A percentile compares a stretch with the other conserved stretches of the same genome.
phyloP scores from a whole-genome alignment of 1,284 basidiomycete genomes.

The Irpex sp. region DNA sequence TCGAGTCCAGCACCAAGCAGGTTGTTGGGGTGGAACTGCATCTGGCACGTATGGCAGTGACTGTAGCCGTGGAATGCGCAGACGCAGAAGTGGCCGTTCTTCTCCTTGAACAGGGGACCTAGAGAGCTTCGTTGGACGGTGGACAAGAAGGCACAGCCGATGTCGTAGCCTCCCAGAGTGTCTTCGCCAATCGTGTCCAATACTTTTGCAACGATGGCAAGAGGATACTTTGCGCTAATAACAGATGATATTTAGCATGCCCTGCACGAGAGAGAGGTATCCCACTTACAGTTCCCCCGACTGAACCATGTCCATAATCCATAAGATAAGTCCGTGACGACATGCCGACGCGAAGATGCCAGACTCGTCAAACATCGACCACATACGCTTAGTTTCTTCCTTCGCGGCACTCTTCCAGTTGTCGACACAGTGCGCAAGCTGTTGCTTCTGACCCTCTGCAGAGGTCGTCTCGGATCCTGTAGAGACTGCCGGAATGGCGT shows the following conservation, averaged over 20 bases:
- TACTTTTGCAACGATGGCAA: slow-evolving; percentile 22
- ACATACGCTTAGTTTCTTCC: slow-evolving; percentile 27
- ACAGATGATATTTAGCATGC: slow-evolving; percentile 11
- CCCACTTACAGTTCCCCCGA: slow-evolving; percentile 27
- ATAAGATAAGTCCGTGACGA: slow-evolving; percentile 22
- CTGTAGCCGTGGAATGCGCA: slow-evolving; percentile 20
- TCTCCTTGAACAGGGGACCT: slow-evolving; percentile 16
- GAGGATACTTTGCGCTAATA: slow-evolving; percentile 30
- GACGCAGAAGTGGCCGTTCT: slow-evolving; percentile 12
- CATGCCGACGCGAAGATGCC: slow-evolving; percentile 30
- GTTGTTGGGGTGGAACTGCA: slow-evolving; percentile 20
- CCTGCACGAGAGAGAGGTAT: background rate
- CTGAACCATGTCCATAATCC: slow-evolving; percentile 23
- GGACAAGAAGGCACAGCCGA: slow-evolving; percentile 26
- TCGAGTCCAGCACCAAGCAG: slow-evolving; percentile 22
- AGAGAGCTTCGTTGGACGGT: slow-evolving; percentile 22
- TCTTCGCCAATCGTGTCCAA: slow-evolving; percentile 15
- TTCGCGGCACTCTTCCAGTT: slow-evolving; percentile 30
- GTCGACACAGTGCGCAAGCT: slow-evolving; percentile 18
- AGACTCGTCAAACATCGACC: slow-evolving; percentile 17
- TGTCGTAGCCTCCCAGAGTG: slow-evolving; percentile 26
- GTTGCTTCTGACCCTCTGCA: background rate
- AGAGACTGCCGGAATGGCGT: background rate
- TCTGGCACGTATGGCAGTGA: slow-evolving; percentile 24
- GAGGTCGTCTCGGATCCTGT: no score